Evolutionary conservation across 129 eudicot species (phyloP), one percentile per base, ranked within the genome.

Genomic region (Flaveria trinervia): DNA sequence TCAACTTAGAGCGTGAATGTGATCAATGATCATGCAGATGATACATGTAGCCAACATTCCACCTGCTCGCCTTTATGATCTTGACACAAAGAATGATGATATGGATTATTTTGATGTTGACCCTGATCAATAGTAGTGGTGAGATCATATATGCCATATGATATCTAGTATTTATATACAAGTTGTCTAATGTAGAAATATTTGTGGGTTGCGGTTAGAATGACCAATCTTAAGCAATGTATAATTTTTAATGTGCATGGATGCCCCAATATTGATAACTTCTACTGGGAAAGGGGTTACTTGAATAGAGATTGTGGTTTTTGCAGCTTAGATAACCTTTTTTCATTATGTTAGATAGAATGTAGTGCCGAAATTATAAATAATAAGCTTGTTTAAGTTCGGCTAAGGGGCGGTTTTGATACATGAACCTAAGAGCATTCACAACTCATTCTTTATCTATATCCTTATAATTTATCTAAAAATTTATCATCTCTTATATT

Each of bases 1-100:
- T 97, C 97, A 9, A 94, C 87, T 96, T 96, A 91, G 81, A 89
- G 97, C 82, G 68, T 84, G 2, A 93, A 94, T 72, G 80, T 51
- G 2, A 91, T 26, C 30, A 26, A 26, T 2, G 30, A 26, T 94
- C 78, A 94, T 94, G 98, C 97, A 87, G 78, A 94, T 94, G 56
- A 94, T 94, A 26, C 2, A 26, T 26, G 30, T 1, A 26, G 3
- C 30, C 30, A 26, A 26, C 30, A 26, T 26, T 26, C 30, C 30
- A 26, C 30, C 3, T 26, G 30, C 30, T 26, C 30, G 3, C 33
- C 4, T 28, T 28, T 3, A 85, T 45, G 80, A 84, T 73, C 70
- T 90, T 33, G 91, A 89, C 73, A 76, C 85, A 82, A 81, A 84
- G 84, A 96, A 93, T 60, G 95, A 93, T 80, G 88, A 84, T 78